Conservation (phyloP, 129 eudicot genomes). For the Flaveria ramosissima region DNA sequence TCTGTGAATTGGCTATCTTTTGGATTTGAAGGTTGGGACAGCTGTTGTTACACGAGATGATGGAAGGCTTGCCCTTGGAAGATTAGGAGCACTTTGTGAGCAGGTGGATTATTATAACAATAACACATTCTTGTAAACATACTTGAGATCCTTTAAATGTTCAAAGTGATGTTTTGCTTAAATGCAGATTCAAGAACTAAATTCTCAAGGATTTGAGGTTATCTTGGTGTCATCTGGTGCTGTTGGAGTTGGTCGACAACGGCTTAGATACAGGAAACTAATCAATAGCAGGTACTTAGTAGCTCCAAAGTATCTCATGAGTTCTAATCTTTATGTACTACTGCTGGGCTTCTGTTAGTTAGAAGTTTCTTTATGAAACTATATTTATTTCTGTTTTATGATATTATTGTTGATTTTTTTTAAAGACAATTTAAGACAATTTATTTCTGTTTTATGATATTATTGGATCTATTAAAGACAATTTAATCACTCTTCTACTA, state of each 20-base stretch:
- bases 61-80: constrained; percentile 94
- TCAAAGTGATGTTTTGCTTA: constrained; percentile 24
- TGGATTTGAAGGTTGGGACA: constrained; percentile 76
- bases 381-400: constrained; percentile 8
- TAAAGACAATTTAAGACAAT: too few relatives aligned
- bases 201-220: constrained; percentile 81
- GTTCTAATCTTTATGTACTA: neutral
- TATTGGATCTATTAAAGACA: constrained; percentile 8
- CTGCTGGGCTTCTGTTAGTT: constrained; percentile 1
- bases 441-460: constrained; percentile 11
- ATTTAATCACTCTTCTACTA: neutral
- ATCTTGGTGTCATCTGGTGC: constrained; percentile 97
- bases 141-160: constrained; percentile 13
- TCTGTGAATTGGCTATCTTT: constrained; percentile 7
- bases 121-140: neutral
- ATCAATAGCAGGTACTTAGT: constrained; percentile 77
- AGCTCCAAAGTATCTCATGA: neutral
- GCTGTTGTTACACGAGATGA: constrained; percentile 93
- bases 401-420: constrained; percentile 3
- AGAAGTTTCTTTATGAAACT: neutral
- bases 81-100: constrained; percentile 94
- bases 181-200: constrained; percentile 75
- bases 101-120: constrained; percentile 52
- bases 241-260: constrained; percentile 92
- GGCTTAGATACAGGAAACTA: constrained; percentile 81